Conservation (phyloP, 345 rosid genomes). For the Arabis hirsuta region DNA sequence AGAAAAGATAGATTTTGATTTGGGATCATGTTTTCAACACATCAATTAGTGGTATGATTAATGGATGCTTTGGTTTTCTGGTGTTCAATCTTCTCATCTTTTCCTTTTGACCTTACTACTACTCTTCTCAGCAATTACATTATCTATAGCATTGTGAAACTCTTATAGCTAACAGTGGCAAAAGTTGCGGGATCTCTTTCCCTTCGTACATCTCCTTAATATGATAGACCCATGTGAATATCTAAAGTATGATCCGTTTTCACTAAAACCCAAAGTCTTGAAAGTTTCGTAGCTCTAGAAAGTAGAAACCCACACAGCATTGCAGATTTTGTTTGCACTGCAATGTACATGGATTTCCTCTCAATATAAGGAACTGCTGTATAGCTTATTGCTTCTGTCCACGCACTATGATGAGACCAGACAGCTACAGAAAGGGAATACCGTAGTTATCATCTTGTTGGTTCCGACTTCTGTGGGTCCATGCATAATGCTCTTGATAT, state of each 20-base stretch:
- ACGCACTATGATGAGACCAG: not conserved
- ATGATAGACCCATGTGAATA: conserved; percentile 3
- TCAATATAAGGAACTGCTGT: not conserved
- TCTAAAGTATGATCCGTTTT: not conserved
- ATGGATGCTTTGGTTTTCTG: conserved; percentile 28
- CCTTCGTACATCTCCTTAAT: too few relatives aligned
- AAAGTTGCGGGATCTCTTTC: not conserved
- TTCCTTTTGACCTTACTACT: not conserved
- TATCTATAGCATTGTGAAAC: not conserved
- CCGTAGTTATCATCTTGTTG: not conserved
- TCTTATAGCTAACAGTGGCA: not conserved
- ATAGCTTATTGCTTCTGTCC: not conserved
- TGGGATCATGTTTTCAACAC: conserved; percentile 8
- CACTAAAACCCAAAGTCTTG: not conserved
- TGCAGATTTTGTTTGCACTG: not conserved
- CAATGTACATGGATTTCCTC: not conserved
- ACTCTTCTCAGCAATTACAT: not conserved
- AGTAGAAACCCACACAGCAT: not conserved
- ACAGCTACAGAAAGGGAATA: not conserved
- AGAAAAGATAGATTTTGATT: conserved; percentile 16
- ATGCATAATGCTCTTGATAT: not conserved
- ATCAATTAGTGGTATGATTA: conserved; percentile 14
- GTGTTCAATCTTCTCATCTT: not conserved
- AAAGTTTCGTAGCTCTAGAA: not conserved
- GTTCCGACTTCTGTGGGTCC: not conserved